Conservation (phyloP, 768 basidiomycete genomes). For the Paxillus ammoniavirescens region DNA sequence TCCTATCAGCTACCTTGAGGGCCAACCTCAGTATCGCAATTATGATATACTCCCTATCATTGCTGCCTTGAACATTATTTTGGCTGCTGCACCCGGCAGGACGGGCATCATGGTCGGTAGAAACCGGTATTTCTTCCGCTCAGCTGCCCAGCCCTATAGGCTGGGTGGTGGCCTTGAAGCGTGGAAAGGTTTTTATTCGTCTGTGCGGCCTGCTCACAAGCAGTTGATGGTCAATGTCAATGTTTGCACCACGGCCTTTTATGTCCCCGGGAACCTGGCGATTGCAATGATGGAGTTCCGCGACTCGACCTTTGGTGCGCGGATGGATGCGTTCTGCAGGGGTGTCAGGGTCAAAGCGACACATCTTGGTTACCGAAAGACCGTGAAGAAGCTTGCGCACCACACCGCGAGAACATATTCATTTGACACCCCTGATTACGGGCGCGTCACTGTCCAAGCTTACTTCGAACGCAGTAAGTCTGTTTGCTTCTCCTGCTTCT, state of each 20-base stretch:
- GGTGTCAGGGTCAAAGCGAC: conserved; percentile 63
- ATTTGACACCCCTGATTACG: conserved; percentile 41
- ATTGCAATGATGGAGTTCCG: conserved; percentile 40
- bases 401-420: conserved; percentile 37
- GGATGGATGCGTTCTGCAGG: conserved; percentile 58
- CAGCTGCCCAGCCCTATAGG: conserved; percentile 25
- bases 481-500: neutral
- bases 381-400: conserved; percentile 54
- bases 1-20: conserved; percentile 41
- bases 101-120: conserved; percentile 51
- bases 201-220: conserved; percentile 39
- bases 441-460: conserved; percentile 43
- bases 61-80: conserved; percentile 49
- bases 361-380: conserved; percentile 76
- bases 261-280: conserved; percentile 43
- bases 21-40: conserved; percentile 40
- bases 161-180: conserved; percentile 55
- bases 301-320: conserved; percentile 56
- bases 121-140: conserved; percentile 52
- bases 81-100: conserved; percentile 44
- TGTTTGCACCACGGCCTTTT: conserved; percentile 51
- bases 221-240: conserved; percentile 55
- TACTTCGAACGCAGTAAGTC: conserved; percentile 49
- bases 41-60: conserved; percentile 49
- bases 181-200: conserved; percentile 53